A percentile compares a stretch with the other conserved stretches of the same genome.
Conservation (phyloP, 2,329 filamentous ascomycete species). For the Ceratocystis destructans region DNA sequence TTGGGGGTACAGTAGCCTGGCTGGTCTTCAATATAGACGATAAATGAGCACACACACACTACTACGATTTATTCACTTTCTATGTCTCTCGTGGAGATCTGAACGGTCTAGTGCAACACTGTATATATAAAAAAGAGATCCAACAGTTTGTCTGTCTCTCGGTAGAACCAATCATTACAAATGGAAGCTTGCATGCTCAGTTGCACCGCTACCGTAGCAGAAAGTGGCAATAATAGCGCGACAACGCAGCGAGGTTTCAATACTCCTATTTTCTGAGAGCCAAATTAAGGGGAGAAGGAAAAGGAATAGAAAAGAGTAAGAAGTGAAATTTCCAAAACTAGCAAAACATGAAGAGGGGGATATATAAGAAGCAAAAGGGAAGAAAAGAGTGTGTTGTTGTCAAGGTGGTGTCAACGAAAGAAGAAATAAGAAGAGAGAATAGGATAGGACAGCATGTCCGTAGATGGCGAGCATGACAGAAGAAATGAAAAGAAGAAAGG, state of each 20-base stretch:
- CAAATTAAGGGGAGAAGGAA: not conserved
- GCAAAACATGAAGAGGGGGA: conserved; percentile 1
- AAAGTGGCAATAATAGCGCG: not conserved
- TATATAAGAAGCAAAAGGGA: conserved; percentile 11
- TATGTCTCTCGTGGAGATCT: not conserved
- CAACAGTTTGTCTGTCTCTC: not conserved
- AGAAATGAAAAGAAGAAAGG: not conserved
- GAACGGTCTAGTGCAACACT: not conserved
- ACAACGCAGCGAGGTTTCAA: not conserved
- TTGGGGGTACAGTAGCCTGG: not conserved
- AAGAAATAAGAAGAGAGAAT: conserved; percentile 1
- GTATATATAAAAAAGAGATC: conserved; percentile 3
- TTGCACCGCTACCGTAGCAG: not conserved
- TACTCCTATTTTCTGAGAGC: not conserved
- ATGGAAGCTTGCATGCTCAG: not conserved
- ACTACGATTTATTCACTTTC: not conserved
- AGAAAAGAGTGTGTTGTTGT: not conserved
- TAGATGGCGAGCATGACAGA: not conserved
- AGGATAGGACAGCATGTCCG: not conserved
- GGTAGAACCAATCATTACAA: not conserved
- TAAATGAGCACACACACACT: too few relatives aligned
- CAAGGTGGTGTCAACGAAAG: conserved; percentile 8
- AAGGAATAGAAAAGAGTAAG: not conserved
- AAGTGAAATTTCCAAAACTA: not conserved
- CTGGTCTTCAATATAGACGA: not conserved